A percentile compares a stretch with the other conserved stretches of the same genome.
Conservation (phyloP, 352 stramenopile species). For the Pilasporangium apinafurcum region DNA sequence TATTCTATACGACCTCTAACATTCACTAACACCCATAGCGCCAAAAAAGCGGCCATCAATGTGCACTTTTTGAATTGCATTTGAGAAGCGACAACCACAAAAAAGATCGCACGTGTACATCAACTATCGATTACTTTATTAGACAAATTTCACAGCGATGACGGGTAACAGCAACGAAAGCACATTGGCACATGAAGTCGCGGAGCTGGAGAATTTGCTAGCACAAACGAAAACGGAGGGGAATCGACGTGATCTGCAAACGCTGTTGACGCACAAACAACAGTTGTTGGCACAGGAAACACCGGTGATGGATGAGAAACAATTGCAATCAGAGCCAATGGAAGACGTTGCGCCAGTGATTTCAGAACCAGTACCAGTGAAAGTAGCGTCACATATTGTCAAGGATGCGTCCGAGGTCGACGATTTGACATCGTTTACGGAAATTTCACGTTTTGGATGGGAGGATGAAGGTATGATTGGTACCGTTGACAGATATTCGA, state of each 20-base stretch:
- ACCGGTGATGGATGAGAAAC: constrained; percentile 7
- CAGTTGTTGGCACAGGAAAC: constrained; percentile 20
- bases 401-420: constrained; percentile 7
- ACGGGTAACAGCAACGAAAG: constrained; percentile 17
- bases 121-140: no score
- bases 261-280: constrained; percentile 57
- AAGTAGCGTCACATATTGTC: constrained; percentile 15
- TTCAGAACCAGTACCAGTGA: constrained; percentile 13
- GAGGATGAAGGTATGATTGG: constrained; percentile 58
- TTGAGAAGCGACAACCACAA: no score
- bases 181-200: constrained; percentile 38
- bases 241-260: constrained; percentile 56
- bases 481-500: not conserved
- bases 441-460: constrained; percentile 84
- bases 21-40: no score
- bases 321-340: not conserved
- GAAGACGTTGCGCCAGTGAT: constrained; percentile 7
- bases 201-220: constrained; percentile 64
- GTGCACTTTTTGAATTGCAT: no score
- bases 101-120: no score
- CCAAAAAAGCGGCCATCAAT: no score
- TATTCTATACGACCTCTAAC: no score
- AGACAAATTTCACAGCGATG: constrained; percentile 13
- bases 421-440: constrained; percentile 64
- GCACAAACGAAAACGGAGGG: constrained; percentile 38